Base-by-base conservation (phyloP, 345 rosid genomes). In the Rubroshorea leprosula region DNA sequence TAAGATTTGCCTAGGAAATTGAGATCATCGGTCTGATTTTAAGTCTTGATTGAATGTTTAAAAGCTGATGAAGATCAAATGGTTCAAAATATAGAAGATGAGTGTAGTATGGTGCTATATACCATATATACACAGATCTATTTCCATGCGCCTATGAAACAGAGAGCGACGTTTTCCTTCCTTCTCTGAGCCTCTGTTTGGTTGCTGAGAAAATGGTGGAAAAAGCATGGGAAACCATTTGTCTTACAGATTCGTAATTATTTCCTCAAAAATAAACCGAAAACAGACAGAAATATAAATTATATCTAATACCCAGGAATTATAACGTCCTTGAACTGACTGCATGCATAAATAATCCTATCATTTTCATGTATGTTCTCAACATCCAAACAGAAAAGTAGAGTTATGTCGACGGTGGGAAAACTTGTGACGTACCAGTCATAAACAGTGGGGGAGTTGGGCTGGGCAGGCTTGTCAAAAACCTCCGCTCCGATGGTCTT, bases 391-490 rank as follows among this genome's bases (percentile, higher is more conserved):
- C n/a, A n/a, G n/a, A n/a, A n/a, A n/a, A n/a, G n/a, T n/a, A n/a
- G n/a, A n/a, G n/a, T n/a, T n/a, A n/a, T n/a, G n/a, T n/a, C n/a
- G n/a, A n/a, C n/a, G n/a, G n/a, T n/a, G n/a, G n/a, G n/a, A n/a
- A n/a, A n/a, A n/a, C n/a, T n/a, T n/a, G n/a, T n/a, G n/a, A 58
- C 52, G 26, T 62, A 92, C 98, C 98, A 92, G 85, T 92, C 98
- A 47, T 92, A 92, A 53, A 86, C 89, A 20, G 96, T 83, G 47
- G 98, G 98, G 23, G 98, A 76, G 78, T 92, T 89, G 0, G 98
- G 81, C 48, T 84, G 83, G 4, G 64, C 0, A 0, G 97, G 96
- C 72, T 78, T 84, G 73, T 92, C 98, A 26, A 86, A 88, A 41
- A 82, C 56, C 49, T 79, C 69, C 8, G 81, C 74, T 0, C 98